phyloP scores from a whole-genome alignment of 2,329 filamentous ascomycete genomes.

The Parasarocladium wereldwijsianum region DNA sequence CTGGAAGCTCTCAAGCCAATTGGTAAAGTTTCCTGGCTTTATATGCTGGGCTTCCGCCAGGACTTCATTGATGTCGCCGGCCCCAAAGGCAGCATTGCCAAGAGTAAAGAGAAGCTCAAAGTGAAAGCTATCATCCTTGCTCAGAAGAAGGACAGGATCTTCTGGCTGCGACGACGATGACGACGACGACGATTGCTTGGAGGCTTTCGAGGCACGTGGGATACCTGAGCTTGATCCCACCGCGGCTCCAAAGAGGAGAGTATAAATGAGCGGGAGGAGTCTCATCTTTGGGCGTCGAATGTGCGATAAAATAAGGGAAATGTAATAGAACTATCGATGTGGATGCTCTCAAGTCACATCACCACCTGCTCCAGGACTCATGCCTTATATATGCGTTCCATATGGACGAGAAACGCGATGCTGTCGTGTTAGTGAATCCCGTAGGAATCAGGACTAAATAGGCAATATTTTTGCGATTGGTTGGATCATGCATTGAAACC shows the following conservation, averaged over 20 bases:
- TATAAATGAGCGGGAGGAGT: slow-evolving; percentile 6
- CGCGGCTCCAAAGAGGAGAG: slow-evolving; percentile 7
- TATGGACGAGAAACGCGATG: not conserved
- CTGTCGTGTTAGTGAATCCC: slow-evolving; percentile 1
- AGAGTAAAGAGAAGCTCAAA: slow-evolving; percentile 8
- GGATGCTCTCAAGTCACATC: slow-evolving; percentile 2
- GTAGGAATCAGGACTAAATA: slow-evolving; percentile 4
- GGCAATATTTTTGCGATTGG: slow-evolving; percentile 7
- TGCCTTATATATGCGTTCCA: not conserved
- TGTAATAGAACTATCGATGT: slow-evolving; percentile 5
- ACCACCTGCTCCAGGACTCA: slow-evolving; percentile 5
- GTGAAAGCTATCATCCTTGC: slow-evolving; percentile 7
- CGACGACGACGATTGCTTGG: slow-evolving; percentile 5
- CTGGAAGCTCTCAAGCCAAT: slow-evolving; percentile 6
- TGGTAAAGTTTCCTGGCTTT: slow-evolving; percentile 7
- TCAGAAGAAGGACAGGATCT: slow-evolving; percentile 7
- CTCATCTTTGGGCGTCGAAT: slow-evolving; percentile 6
- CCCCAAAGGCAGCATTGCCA: slow-evolving; percentile 5
- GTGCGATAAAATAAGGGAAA: slow-evolving; percentile 3
- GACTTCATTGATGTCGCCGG: slow-evolving; percentile 7
- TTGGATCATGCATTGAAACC: not conserved
- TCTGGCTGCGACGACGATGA: slow-evolving; percentile 5
- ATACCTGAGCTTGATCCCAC: slow-evolving; percentile 7
- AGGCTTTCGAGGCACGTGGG: slow-evolving; percentile 3
- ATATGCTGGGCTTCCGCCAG: slow-evolving; percentile 13